Evolutionary conservation across 176 grass and related monocot genomes (phyloP).

Genomic region (Rhynchospora tenuis): DNA sequence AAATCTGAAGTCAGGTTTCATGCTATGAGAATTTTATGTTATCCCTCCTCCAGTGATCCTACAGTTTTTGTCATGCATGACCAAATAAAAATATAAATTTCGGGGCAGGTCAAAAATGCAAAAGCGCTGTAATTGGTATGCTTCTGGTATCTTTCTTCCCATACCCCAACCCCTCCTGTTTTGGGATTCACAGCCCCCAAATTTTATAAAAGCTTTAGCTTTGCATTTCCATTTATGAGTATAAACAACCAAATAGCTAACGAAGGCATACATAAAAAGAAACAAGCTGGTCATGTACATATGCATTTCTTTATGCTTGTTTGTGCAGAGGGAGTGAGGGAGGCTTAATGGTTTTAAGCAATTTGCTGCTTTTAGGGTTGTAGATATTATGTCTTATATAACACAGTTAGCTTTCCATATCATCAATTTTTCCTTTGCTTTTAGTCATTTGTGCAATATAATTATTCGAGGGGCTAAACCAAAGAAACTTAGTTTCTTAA

Average conservation of each 20-base stretch:
- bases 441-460: background rate
- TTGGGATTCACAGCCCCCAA: background rate
- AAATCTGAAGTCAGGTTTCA: background rate
- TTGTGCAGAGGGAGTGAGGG: background rate
- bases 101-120: background rate
- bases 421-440: background rate
- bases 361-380: background rate
- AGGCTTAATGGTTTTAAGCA: background rate
- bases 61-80: background rate
- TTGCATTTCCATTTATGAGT: background rate
- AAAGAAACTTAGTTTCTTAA: background rate
- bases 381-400: background rate
- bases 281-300: background rate
- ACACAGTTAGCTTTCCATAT: background rate
- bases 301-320: background rate
- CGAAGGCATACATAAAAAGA: background rate
- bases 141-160: background rate
- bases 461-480: background rate
- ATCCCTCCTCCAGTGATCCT: background rate
- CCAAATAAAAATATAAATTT: background rate
- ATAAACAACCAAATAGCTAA: background rate
- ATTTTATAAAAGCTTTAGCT: background rate
- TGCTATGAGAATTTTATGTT: background rate
- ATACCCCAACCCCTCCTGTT: background rate
- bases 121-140: background rate